Conservation (phyloP, 2,329 filamentous ascomycete species). For the Penicillium brevicompactum region DNA sequence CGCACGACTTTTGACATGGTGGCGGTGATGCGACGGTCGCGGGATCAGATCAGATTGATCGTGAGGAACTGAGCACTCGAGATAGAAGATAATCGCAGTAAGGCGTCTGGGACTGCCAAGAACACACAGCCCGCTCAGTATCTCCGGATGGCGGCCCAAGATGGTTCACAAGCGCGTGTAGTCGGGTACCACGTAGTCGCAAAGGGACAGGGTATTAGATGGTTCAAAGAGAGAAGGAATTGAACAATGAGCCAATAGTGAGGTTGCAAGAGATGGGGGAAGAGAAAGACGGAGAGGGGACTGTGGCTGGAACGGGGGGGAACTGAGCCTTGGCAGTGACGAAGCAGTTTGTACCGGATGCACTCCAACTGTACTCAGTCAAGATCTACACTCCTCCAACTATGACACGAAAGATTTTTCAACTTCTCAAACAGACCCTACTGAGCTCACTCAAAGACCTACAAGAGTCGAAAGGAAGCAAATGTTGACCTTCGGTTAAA, state of each 20-base stretch:
- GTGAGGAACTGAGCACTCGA: constrained; percentile 10
- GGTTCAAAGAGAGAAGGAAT: not conserved
- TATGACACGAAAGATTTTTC: not conserved
- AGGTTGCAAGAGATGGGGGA: constrained; percentile 10
- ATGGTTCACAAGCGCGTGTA: constrained; percentile 11
- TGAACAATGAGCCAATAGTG: constrained; percentile 1
- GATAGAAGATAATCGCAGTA: constrained; percentile 9
- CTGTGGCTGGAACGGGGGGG: constrained; percentile 30
- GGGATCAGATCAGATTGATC: constrained; percentile 1
- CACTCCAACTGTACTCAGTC: constrained; percentile 1
- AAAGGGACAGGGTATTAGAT: constrained; percentile 13
- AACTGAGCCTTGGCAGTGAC: constrained; percentile 28
- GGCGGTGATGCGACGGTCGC: constrained; percentile 19
- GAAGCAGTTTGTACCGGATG: constrained; percentile 17
- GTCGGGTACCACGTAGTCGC: constrained; percentile 3
- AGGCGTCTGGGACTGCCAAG: constrained; percentile 20
- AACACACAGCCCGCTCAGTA: constrained; percentile 23
- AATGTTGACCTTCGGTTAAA: not conserved
- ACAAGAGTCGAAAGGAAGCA: not conserved
- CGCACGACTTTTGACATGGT: constrained; percentile 94
- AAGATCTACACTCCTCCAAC: constrained; percentile 3
- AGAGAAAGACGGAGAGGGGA: constrained; percentile 13
- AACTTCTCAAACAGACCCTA: not conserved
- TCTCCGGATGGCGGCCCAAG: constrained; percentile 23
- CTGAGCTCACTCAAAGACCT: not conserved